A percentile compares a stretch with the other conserved stretches of the same genome.
phyloP scores from a whole-genome alignment of 208 protist species.

The Crithidia thermophila region DNA sequence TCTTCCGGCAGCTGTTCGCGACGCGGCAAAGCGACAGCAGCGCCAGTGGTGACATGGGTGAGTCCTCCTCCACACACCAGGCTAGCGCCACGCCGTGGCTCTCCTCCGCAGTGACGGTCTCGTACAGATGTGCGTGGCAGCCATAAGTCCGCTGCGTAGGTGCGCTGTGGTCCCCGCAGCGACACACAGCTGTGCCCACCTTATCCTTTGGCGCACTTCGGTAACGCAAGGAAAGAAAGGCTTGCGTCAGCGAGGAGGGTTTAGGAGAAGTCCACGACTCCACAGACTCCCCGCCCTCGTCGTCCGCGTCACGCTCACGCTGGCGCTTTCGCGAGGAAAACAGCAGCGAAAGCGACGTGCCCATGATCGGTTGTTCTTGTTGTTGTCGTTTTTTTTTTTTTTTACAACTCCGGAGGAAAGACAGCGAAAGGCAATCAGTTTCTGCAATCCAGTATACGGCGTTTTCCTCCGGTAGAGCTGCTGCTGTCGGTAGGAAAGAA shows the following conservation, averaged over 20 bases:
- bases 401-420: no score
- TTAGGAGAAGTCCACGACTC: no score
- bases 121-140: conserved; percentile 76
- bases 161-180: conserved; percentile 38
- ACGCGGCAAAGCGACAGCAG: conserved; percentile 74
- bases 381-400: neutral
- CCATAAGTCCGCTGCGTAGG: conserved; percentile 58
- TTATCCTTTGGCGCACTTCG: neutral
- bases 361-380: neutral
- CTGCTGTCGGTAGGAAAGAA: no score
- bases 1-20: conserved; percentile 78
- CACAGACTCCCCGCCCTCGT: neutral
- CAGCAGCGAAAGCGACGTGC: neutral
- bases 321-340: neutral
- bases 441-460: no score
- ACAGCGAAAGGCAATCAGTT: no score
- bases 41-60: conserved; percentile 25
- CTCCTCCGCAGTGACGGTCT: conserved; percentile 33
- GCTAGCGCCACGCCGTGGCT: conserved; percentile 72
- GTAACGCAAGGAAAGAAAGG: conserved; percentile 31
- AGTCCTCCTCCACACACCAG: conserved; percentile 46
- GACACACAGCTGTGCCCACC: conserved; percentile 36
- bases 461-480: no score
- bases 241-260: neutral
- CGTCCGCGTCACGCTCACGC: neutral